Evolutionary conservation across 140 eudicot species (phyloP), one percentile per base, ranked within the genome.

Genomic region (Oenanthe javanica): DNA sequence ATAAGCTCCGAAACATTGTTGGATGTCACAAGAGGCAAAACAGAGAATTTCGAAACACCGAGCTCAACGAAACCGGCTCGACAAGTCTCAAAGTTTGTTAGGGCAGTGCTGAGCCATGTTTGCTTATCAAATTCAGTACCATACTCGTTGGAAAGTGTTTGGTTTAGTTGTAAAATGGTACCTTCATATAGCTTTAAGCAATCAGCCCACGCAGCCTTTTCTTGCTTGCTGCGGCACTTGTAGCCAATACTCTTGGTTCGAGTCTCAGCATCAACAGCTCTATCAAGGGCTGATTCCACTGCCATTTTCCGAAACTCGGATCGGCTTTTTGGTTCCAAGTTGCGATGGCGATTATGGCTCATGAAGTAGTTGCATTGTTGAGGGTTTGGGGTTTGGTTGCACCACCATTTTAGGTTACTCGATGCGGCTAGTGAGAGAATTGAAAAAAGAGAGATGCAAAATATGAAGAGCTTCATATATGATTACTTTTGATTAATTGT

Each of bases 51-150:
- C 46, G 87, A 52, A n/a, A 88, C 83, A 43, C 87, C 86, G 18
- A 93, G 88, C 67, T 91, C 98, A 12, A 15, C 55, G 43, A 90
- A 89, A 77, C 98, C 93, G 21, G 90, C 82, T 45, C 87, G 88
- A 40, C 98, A 93, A 7, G 97, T 91, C 63, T 93, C 93, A 12
- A 93, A 88, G 77, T 93, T 93, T 19, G 98, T 93, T 76, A 93
- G 76, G 11, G 97, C 94, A 0, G 98, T 83, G 43, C 98, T 93
- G 42, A 93, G 97, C 98, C 98, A 93, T 0, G 97, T 93, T 9
- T 93, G 98, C 0, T 83, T 79, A 52, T 93, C 98, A 36, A 88
- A 88, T 43, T 88, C 90, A 0, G 92, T 87, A 40, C 91, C 86
- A 15, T 72, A 81, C 42, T 78, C 80, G 79, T 78, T 74, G 79